Conservation (phyloP, 495 filamentous ascomycete species). For the Neurospora sp. region DNA sequence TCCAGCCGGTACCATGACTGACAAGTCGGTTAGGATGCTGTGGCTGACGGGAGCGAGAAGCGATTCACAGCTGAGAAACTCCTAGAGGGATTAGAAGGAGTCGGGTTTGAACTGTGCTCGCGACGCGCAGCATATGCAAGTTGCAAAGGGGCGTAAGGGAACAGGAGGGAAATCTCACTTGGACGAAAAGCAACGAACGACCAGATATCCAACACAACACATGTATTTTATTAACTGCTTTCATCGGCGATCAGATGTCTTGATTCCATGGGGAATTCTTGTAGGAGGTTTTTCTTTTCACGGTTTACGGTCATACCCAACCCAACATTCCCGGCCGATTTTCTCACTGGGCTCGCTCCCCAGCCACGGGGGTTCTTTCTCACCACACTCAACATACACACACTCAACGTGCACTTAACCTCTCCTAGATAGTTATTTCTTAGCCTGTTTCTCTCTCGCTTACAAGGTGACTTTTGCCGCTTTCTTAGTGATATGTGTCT, state of each 20-base stretch:
- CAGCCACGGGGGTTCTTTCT: background rate
- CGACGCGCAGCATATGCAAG: background rate
- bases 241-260: background rate
- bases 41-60: background rate
- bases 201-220: conserved; percentile 3
- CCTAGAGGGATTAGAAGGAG: background rate
- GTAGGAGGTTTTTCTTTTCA: background rate
- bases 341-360: background rate
- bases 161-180: background rate
- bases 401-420: background rate
- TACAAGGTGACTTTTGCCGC: background rate
- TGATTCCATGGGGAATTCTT: background rate
- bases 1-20: background rate
- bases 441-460: background rate
- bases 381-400: background rate
- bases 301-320: background rate
- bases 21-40: background rate
- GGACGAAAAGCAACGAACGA: conserved; percentile 1
- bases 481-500: background rate
- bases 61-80: background rate
- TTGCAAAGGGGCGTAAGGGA: background rate
- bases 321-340: background rate
- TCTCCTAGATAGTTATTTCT: background rate
- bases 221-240: conserved; percentile 4
- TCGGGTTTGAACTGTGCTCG: background rate